Conservation (phyloP, 768 basidiomycete species). For the Phaeotremella skinneri region DNA sequence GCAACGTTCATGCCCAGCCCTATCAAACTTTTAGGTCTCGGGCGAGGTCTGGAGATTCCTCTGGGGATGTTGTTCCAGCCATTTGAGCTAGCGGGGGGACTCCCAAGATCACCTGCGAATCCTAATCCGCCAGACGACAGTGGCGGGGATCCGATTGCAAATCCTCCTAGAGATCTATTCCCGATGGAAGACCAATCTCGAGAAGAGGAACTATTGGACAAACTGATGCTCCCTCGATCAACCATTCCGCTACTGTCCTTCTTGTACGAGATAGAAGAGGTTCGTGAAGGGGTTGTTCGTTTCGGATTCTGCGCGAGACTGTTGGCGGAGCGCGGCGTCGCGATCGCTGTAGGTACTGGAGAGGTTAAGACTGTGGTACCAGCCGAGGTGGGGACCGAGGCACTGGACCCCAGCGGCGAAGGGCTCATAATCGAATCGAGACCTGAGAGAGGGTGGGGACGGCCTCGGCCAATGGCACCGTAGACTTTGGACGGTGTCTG, state of each 20-base stretch:
- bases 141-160: constrained; percentile 16
- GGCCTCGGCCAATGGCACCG: constrained; percentile 40
- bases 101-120: not conserved
- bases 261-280: constrained; percentile 41
- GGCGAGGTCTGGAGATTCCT: constrained; percentile 29
- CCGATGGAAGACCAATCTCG: constrained; percentile 26
- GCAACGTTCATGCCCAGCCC: constrained; percentile 26
- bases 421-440: constrained; percentile 7
- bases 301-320: constrained; percentile 26
- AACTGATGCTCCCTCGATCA: not conserved
- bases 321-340: constrained; percentile 25
- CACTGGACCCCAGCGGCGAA: constrained; percentile 2
- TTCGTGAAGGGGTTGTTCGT: constrained; percentile 17
- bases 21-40: constrained; percentile 31
- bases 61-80: constrained; percentile 21
- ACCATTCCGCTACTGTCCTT: constrained; percentile 25
- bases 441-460: constrained; percentile 38
- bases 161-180: constrained; percentile 6
- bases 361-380: constrained; percentile 13
- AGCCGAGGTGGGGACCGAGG: not conserved
- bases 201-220: constrained; percentile 16
- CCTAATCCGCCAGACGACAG: constrained; percentile 1
- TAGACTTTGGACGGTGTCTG: constrained; percentile 33
- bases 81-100: constrained; percentile 13
- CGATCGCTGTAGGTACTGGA: constrained; percentile 15